phyloP scores from a whole-genome alignment of 1,284 basidiomycete species.

The Fomitopsis betulina region DNA sequence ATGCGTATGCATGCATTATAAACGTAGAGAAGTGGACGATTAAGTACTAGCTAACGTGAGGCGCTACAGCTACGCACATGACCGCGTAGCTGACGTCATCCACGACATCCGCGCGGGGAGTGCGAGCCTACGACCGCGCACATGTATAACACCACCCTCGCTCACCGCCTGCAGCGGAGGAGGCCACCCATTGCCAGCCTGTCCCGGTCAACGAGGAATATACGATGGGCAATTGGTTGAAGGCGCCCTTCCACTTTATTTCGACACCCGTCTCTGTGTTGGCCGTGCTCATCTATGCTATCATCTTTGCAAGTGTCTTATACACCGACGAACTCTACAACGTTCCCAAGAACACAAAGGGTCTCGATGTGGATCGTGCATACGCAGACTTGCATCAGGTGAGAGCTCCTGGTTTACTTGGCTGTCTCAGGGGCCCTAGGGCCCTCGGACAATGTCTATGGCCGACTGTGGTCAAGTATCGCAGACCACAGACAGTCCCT shows the following conservation, averaged over 20 bases:
- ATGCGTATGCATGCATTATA: neutral
- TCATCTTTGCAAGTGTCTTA: constrained; percentile 48
- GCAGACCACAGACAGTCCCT: no score
- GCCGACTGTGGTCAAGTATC: no score
- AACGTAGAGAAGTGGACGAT: no score
- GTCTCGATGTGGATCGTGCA: constrained; percentile 53
- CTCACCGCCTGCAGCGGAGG: no score
- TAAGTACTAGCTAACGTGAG: no score
- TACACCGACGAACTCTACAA: constrained; percentile 49
- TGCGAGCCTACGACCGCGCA: no score
- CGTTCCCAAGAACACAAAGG: constrained; percentile 42
- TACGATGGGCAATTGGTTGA: neutral
- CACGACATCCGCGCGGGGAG: neutral
- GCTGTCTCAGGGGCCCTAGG: no score
- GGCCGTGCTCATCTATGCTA: constrained; percentile 45
- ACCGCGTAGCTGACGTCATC: neutral
- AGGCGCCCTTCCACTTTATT: constrained; percentile 21
- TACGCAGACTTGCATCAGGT: constrained; percentile 59
- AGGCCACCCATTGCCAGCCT: no score
- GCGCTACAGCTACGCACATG: neutral
- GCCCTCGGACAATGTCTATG: no score
- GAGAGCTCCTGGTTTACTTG: constrained; percentile 18
- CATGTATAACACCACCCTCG: no score
- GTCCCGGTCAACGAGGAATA: no score
- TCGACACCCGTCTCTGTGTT: constrained; percentile 46